Base-by-base conservation (phyloP, 2,329 filamentous ascomycete species). In the Clarireedia paspali region DNA sequence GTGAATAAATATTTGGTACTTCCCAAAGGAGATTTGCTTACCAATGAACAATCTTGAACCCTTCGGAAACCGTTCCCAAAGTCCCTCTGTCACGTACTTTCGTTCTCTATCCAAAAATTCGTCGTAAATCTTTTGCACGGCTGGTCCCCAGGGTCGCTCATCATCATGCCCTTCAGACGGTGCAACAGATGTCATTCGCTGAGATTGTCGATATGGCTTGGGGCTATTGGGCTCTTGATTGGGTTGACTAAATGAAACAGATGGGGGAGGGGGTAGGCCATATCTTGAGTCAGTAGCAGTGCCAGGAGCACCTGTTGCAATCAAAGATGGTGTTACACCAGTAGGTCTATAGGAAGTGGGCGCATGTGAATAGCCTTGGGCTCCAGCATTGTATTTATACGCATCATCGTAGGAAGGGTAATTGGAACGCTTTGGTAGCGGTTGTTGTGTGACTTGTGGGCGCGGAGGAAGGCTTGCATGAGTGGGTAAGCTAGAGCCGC, bases 1-100 rank as follows among this genome's bases (percentile, higher is more conserved):
- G 53, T 34, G 3, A n/a, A 42, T 50, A 38, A 14, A 56, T 24
- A 54, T 72, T 60, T 74, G 69, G 49, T 40, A 34, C 26, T 9
- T 40, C 17, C 55, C 36, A 30, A 26, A 39, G 59, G 62, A 58
- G 61, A 55, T 49, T 48, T 56, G 67, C 80, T 69, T 77, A 89
- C 88, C 89, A 68, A 94, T 89, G 67, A 92, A 92, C 51, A 94
- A 78, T 58, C 89, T 79, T 17, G 88, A 91, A 4, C 85, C 86
- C 52, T 84, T 77, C 0, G 89, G 88, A 66, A 92, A 92, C 60
- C 84, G 81, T 65, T 91, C 87, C 88, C 88, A 92, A 64, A 87
- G 83, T 30, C 85, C 88, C 66, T 91, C 87, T 0, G 83, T 82
- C 63, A 90, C 87, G 69, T 89, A 89, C 62, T 79, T 80, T 59